phyloP scores from a whole-genome alignment of 805 yeast species.

The Suhomyces sp. region DNA sequence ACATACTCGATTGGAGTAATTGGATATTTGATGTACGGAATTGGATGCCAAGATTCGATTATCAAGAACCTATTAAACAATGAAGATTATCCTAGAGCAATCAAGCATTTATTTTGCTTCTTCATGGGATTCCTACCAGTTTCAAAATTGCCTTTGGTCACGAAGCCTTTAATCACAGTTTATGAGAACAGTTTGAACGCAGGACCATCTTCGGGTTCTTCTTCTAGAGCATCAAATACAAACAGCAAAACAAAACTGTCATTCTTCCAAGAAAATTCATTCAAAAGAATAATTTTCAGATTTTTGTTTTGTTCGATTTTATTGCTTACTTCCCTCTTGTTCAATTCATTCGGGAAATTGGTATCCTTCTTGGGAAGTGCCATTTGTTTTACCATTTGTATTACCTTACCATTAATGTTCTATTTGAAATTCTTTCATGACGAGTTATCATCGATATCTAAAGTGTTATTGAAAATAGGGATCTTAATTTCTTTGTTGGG shows the following conservation, averaged over 20 bases:
- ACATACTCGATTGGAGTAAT: constrained; percentile 64
- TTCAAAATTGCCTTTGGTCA: constrained; percentile 80
- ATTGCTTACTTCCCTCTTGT: constrained; percentile 57
- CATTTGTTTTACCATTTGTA: constrained; percentile 74
- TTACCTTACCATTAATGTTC: constrained; percentile 73
- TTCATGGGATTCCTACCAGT: constrained; percentile 80
- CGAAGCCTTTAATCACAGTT: constrained; percentile 77
- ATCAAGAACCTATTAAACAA: constrained; percentile 48
- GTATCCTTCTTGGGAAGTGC: constrained; percentile 82
- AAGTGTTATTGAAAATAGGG: constrained; percentile 39
- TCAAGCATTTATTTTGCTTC: constrained; percentile 52
- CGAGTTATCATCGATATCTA: constrained; percentile 42
- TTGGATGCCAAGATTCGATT: constrained; percentile 48
- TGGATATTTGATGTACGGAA: constrained; percentile 64
- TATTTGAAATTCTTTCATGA: constrained; percentile 57
- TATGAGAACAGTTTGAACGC: constrained; percentile 41
- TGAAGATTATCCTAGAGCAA: constrained; percentile 49
- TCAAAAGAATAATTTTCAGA: constrained; percentile 22
- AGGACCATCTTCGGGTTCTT: neutral
- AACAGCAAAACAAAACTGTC: constrained; percentile 5
- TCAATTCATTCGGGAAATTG: constrained; percentile 79
- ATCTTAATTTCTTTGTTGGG: constrained; percentile 46
- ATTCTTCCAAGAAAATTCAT: neutral
- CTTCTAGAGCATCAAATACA: constrained; percentile 1
- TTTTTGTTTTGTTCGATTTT: constrained; percentile 54